Percentiles rank a stretch among this genome's conserved stretches.
These are phyloP conservation scores for Mycena latifolia DNA, from an alignment of 768 basidiomycete species.

Conservation along the genomic window DNA sequence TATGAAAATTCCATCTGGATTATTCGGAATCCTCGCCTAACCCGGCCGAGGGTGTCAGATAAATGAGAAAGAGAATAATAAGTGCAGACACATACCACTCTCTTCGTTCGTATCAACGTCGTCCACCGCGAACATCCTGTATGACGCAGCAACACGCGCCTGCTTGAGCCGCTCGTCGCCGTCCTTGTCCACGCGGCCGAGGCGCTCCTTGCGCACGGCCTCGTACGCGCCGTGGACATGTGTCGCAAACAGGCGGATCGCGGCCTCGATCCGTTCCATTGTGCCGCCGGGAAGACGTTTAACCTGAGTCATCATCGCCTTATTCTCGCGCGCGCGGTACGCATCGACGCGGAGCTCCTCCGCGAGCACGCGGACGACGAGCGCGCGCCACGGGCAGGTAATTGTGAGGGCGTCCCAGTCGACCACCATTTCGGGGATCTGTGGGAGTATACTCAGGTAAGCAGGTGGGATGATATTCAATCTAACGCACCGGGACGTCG, in stretches of 20 bases:
- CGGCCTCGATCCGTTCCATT: background rate
- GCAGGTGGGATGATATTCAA: background rate
- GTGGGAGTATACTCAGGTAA: background rate
- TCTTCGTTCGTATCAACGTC: too few relatives aligned
- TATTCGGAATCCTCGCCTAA: too few relatives aligned
- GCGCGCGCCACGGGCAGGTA: conserved; percentile 30
- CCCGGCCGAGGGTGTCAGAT: too few relatives aligned
- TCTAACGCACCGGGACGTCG: conserved; percentile 20
- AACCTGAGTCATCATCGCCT: conserved; percentile 7
- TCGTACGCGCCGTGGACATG: conserved; percentile 12
- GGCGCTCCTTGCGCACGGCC: conserved; percentile 15
- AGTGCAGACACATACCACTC: too few relatives aligned
- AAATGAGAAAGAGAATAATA: too few relatives aligned
- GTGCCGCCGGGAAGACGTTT: conserved; percentile 9
- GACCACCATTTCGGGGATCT: conserved; percentile 28
- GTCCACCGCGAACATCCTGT: too few relatives aligned
- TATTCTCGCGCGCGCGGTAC: background rate
- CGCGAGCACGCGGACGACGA: conserved; percentile 25
- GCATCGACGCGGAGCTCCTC: conserved; percentile 30
- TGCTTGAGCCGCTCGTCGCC: conserved; percentile 26
- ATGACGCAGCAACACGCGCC: too few relatives aligned
- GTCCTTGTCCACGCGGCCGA: conserved; percentile 12
- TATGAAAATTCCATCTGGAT: too few relatives aligned
- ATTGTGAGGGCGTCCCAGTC: conserved; percentile 33
- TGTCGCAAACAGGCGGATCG: background rate